Conservation (phyloP, 257 asterid species). For the Salvia splendens region DNA sequence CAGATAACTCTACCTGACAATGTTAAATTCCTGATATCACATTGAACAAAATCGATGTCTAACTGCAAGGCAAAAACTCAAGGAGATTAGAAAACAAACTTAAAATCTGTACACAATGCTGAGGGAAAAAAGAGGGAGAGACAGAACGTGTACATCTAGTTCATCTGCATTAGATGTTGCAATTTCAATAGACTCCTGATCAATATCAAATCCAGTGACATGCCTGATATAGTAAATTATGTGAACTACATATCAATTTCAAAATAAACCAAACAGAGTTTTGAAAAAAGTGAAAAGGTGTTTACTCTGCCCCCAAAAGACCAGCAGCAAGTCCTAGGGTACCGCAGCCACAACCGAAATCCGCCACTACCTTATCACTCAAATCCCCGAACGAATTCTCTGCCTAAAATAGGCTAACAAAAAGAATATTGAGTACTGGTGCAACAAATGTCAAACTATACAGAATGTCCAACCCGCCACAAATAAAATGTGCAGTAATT, state of each 20-base stretch:
- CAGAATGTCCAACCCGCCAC: neutral
- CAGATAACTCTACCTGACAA: slow-evolving; percentile 60
- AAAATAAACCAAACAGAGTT: neutral
- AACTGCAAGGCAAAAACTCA: slow-evolving; percentile 49
- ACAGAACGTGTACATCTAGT: slow-evolving; percentile 57
- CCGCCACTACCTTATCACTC: slow-evolving; percentile 80
- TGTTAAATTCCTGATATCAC: slow-evolving; percentile 61
- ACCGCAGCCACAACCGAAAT: slow-evolving; percentile 98
- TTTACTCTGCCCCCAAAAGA: slow-evolving; percentile 86
- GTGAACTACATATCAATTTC: neutral
- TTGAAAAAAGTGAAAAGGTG: slow-evolving; percentile 9
- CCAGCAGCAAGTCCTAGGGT: slow-evolving; percentile 92
- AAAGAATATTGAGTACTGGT: slow-evolving; percentile 7
- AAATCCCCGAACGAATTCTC: slow-evolving; percentile 91
- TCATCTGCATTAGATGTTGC: slow-evolving; percentile 80
- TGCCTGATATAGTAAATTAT: slow-evolving; percentile 45
- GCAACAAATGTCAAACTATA: neutral
- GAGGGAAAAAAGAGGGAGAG: neutral
- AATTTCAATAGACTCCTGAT: slow-evolving; percentile 82
- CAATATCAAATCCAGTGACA: slow-evolving; percentile 79
- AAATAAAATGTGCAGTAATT: slow-evolving; percentile 2
- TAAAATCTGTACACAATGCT: neutral
- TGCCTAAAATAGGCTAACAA: slow-evolving; percentile 50
- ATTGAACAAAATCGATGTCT: slow-evolving; percentile 72
- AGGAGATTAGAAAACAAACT: slow-evolving; percentile 7